Base-by-base conservation (phyloP, 2,329 filamentous ascomycete genomes). In the Hypoxylon sp. region DNA sequence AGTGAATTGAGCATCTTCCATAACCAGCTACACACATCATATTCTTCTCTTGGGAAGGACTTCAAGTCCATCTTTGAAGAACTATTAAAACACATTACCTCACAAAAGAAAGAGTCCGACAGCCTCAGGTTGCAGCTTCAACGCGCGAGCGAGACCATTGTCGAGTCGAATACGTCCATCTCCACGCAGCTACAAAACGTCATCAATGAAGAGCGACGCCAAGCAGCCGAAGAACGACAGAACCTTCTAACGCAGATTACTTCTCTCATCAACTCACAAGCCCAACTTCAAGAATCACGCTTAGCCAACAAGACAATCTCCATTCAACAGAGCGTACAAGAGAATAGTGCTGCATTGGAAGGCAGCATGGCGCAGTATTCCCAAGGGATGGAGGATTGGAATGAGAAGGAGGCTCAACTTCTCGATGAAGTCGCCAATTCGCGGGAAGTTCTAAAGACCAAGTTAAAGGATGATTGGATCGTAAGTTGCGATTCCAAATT, bases 31-130 rank as follows among this genome's bases (percentile, higher is more conserved):
- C 94, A 97, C 75, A 83, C 88, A 11, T 98, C 95, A 0, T 98
- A 97, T 79, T 92, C 90, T 72, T 87, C 88, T 1, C 86, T 98
- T 1, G 94, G 94, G 8, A 90, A 91, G 66, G 94, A 98, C 72
- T 94, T 97, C 83, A 97, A 95, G 78, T 83, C 83, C 4, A 88
- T 95, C 24, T 97, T 98, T 72, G 94, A 97, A 71, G 90, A 92
- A 11, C 85, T 98, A 54, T 85, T 93, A 54, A 88, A 87, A 70
- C 91, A 94, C 72, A 86, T 98, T 61, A 88, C 89, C 39, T 85
- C 89, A 9, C 95, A 98, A 77, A 92, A 92, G 74, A 83, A 85
- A 8, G 94, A 98, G 78, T 91, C 92, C 0, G 88, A 94, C 70
- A 83, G 84, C 31, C 84, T 99, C 24, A 88, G 92, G 46, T 83